These are phyloP conservation scores for Polygonum maritimum DNA, from an alignment of 148 eudicot genomes.

Conservation along the genomic window DNA sequence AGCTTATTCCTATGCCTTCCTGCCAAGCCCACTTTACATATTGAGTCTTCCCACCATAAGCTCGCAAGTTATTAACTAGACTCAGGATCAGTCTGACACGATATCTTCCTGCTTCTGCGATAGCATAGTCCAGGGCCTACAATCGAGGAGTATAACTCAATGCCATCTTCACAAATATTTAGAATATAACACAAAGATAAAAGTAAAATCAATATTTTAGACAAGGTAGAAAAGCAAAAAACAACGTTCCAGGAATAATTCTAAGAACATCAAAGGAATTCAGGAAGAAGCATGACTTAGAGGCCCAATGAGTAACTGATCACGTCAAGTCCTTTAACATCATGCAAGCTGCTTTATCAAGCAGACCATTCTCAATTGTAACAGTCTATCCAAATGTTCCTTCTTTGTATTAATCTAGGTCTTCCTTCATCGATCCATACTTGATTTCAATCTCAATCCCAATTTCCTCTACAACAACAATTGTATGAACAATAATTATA, in stretches of 20 bases:
- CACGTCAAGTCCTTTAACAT: not conserved
- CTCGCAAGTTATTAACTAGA: conserved; percentile 77
- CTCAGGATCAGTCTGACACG: conserved; percentile 70
- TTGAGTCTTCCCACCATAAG: conserved; percentile 95
- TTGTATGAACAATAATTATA: not conserved
- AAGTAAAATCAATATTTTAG: not conserved
- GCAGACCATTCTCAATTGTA: not conserved
- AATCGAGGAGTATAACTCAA: conserved; percentile 16
- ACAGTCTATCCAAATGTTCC: not conserved
- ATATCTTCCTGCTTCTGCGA: conserved; percentile 73
- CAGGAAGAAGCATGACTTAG: not conserved
- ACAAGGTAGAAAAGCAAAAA: not conserved
- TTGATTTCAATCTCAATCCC: not conserved
- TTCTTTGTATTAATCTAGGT: not conserved
- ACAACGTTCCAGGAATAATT: not conserved
- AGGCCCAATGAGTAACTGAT: not conserved
- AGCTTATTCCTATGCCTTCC: conserved; percentile 81
- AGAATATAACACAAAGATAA: not conserved
- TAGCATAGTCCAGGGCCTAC: conserved; percentile 90
- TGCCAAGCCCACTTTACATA: conserved; percentile 99
- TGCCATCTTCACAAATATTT: not conserved
- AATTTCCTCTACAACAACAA: not conserved
- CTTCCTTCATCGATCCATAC: not conserved
- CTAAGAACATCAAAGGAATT: not conserved
- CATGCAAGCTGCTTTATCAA: not conserved